A percentile compares a stretch with the other conserved stretches of the same genome.
phyloP scores from a whole-genome alignment of 371 early-diverging fungal genomes.

The Mucor circinelloides region DNA sequence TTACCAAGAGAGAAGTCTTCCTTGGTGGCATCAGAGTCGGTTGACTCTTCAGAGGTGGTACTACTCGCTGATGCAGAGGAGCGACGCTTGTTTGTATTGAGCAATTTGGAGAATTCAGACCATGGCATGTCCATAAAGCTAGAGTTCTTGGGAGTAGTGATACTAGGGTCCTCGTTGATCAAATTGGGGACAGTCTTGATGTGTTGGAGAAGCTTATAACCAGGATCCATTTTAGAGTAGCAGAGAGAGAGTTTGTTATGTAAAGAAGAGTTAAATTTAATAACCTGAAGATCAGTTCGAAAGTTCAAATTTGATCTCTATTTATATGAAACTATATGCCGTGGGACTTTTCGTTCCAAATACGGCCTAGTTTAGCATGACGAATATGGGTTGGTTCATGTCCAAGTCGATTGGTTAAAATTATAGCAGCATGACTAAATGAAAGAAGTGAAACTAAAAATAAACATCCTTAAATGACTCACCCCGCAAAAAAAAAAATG shows the following conservation, averaged over 20 bases:
- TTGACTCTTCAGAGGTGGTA: conserved; percentile 12
- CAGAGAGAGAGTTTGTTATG: background rate
- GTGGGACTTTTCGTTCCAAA: conserved; percentile 22
- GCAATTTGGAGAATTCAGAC: conserved; percentile 41
- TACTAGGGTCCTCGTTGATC: conserved; percentile 47
- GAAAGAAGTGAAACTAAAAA: background rate
- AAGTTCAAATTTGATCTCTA: background rate
- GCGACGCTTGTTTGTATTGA: conserved; percentile 9
- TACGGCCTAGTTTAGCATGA: conserved; percentile 13
- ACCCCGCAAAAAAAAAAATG: background rate
- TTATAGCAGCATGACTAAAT: conserved; percentile 1
- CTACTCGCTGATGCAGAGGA: conserved; percentile 1
- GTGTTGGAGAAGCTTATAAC: conserved; percentile 41
- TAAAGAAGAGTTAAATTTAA: background rate
- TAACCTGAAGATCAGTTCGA: conserved; percentile 9
- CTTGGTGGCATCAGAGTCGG: background rate
- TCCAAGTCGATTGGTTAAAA: background rate
- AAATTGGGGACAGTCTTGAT: conserved; percentile 47
- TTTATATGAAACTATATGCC: conserved; percentile 17
- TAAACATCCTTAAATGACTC: background rate
- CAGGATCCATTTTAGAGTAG: conserved; percentile 48
- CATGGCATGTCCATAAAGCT: conserved; percentile 44
- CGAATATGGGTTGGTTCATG: background rate
- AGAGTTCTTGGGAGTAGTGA: conserved; percentile 43
- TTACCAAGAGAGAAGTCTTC: conserved; percentile 37